Conservation (phyloP, 2,329 filamentous ascomycete species). For the Immersiporthe knoxdaviesiana region DNA sequence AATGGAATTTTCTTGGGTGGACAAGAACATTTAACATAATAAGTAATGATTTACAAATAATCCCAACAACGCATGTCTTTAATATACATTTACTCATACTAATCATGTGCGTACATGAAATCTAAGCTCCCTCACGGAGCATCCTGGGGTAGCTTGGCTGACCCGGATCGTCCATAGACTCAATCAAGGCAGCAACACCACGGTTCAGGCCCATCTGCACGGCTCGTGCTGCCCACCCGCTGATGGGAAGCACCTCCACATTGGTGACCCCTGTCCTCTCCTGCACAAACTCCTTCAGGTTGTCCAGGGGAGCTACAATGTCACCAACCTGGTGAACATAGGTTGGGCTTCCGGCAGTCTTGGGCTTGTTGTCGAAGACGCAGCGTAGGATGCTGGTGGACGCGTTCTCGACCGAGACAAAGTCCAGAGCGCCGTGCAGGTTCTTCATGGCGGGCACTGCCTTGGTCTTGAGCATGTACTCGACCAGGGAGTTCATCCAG, state of each 20-base stretch:
- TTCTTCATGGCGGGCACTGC: neutral
- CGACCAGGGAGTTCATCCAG: neutral
- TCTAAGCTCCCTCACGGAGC: neutral
- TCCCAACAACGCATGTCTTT: neutral
- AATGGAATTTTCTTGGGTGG: too few species aligned
- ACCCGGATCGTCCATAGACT: neutral
- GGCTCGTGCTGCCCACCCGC: neutral
- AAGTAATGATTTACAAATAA: neutral
- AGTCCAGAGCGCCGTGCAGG: neutral
- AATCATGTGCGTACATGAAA: neutral
- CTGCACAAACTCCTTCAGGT: neutral
- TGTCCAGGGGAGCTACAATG: neutral
- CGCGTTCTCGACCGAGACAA: neutral
- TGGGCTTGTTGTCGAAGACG: neutral
- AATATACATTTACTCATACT: neutral
- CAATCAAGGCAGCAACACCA: neutral
- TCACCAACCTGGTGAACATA: conserved; percentile 1
- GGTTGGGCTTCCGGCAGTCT: neutral
- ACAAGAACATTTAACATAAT: too few species aligned
- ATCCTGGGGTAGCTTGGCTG: neutral
- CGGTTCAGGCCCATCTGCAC: neutral
- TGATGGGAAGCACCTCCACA: neutral
- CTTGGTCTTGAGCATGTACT: neutral
- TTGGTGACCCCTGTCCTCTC: neutral
- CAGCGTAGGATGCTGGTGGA: neutral